phyloP scores from a whole-genome alignment of 192 early-diverging fungal genomes.

The Backusella tuberculispora region DNA sequence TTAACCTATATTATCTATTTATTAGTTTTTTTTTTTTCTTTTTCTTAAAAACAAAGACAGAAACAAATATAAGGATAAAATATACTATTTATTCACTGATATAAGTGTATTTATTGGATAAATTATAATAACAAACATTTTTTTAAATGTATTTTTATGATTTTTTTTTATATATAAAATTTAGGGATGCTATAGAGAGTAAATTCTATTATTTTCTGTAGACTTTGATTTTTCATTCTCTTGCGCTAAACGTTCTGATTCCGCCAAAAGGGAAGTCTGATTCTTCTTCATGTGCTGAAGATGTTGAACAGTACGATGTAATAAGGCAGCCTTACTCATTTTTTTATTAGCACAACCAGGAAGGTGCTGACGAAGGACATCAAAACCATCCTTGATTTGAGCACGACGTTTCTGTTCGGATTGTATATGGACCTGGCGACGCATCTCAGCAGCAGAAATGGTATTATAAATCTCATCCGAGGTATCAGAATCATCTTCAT shows the following conservation, averaged over 20 bases:
- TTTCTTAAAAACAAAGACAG: too few species aligned
- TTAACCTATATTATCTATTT: too few species aligned
- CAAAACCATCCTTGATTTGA: conserved; percentile 48
- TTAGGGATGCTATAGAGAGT: neutral
- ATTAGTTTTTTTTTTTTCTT: too few species aligned
- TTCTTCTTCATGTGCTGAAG: conserved; percentile 44
- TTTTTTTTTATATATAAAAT: too few species aligned
- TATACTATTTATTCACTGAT: neutral
- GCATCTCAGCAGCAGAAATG: conserved; percentile 36
- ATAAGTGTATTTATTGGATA: neutral
- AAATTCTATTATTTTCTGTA: neutral
- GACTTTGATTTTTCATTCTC: conserved; percentile 26
- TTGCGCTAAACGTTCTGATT: conserved; percentile 20
- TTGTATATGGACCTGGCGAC: conserved; percentile 49
- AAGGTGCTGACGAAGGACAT: conserved; percentile 43
- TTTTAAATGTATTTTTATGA: neutral
- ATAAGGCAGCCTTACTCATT: conserved; percentile 46
- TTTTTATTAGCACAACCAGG: conserved; percentile 41
- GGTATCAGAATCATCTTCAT: neutral
- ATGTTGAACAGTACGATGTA: conserved; percentile 46
- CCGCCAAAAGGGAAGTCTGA: conserved; percentile 31
- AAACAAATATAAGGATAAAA: neutral
- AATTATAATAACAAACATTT: neutral
- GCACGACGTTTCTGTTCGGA: conserved; percentile 49
- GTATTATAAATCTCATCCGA: neutral